Evolutionary conservation across 2,329 filamentous ascomycete genomes (phyloP).

Genomic region (Fusarium circinatum): DNA sequence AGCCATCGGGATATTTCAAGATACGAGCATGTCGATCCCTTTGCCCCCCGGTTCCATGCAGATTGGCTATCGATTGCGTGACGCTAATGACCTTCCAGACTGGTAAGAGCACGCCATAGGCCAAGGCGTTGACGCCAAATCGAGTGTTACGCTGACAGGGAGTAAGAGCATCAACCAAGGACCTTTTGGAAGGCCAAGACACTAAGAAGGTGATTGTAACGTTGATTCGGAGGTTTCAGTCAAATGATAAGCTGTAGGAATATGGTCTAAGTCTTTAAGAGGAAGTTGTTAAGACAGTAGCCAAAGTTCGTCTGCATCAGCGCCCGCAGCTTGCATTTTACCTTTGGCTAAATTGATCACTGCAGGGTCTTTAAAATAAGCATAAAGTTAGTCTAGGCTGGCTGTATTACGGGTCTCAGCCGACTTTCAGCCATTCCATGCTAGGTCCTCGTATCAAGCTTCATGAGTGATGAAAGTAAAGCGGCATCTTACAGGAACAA

Average conservation of each 20-base stretch:
- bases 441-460: no score
- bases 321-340: background rate
- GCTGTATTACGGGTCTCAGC: accelerated
- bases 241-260: background rate
- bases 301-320: background rate
- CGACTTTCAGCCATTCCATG: no score
- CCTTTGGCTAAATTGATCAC: background rate
- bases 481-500: accelerated
- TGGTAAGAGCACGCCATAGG: conserved; percentile 23
- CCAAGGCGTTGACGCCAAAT: conserved; percentile 22
- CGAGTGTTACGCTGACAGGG: conserved; percentile 1
- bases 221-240: background rate
- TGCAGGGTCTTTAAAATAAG: background rate
- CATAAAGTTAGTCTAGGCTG: background rate
- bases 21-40: background rate
- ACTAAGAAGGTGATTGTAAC: background rate
- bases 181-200: background rate
- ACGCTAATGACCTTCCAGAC: conserved; percentile 20
- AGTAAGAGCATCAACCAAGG: background rate
- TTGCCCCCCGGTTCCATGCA: background rate
- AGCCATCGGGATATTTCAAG: background rate
- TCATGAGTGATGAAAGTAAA: background rate
- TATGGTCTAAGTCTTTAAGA: background rate
- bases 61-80: conserved; percentile 22
- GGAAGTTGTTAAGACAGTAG: background rate